These are phyloP conservation scores for Senecio squalidus DNA, from an alignment of 140 eudicot species.

Conservation along the genomic window DNA sequence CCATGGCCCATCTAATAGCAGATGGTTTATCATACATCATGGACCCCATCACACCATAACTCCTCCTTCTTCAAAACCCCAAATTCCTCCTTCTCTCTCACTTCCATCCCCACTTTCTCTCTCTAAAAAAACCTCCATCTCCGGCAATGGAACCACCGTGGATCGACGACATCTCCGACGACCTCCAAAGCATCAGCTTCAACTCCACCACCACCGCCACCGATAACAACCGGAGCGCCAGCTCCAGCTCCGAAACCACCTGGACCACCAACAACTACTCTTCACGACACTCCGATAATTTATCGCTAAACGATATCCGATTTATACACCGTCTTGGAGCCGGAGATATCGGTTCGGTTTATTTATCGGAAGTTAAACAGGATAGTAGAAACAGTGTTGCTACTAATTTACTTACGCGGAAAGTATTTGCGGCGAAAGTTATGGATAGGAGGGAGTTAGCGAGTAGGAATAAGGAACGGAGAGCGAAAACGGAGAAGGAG, in stretches of 20 bases:
- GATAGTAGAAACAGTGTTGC: neutral
- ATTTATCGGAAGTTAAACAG: conserved; percentile 58
- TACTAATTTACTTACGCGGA: conserved; percentile 6
- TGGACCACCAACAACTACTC: conserved; percentile 69
- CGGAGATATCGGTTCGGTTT: conserved; percentile 88
- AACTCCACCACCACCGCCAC: conserved; percentile 83
- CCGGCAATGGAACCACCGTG: conserved; percentile 44
- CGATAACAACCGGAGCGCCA: conserved; percentile 68
- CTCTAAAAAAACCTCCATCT: no score
- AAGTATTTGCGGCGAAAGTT: conserved; percentile 83
- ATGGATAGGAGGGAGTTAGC: conserved; percentile 78
- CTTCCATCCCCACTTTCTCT: neutral
- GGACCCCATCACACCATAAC: no score
- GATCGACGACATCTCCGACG: conserved; percentile 61
- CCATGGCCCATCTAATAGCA: no score
- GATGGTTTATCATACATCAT: no score
- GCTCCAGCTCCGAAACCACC: conserved; percentile 74
- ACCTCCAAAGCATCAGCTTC: conserved; percentile 88
- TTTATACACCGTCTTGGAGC: conserved; percentile 84
- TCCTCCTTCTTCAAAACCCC: neutral
- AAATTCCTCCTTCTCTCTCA: neutral
- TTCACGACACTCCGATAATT: conserved; percentile 9
- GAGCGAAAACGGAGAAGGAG: conserved; percentile 71
- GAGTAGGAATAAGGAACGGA: conserved; percentile 68
- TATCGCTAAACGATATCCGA: conserved; percentile 59